Evolutionary conservation across 1,284 basidiomycete species (phyloP), one percentile per base, ranked within the genome.

Genomic region (Moesziomyces sp.): DNA sequence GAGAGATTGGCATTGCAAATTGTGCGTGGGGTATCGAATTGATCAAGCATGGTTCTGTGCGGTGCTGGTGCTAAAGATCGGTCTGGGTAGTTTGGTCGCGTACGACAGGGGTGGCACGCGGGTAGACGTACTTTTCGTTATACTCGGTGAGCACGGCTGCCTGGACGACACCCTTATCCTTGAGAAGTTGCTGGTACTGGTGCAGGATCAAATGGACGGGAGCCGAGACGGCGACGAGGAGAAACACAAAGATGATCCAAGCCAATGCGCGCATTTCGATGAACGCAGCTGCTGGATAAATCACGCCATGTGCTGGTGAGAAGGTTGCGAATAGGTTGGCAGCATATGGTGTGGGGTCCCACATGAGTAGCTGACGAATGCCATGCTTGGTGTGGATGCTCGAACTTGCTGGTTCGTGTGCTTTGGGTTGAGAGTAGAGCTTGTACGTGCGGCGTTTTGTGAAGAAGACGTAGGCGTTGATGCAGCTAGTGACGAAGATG

Each of bases 61-160:
- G 24, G 24, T 26, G 30, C 30, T 34, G 13, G 10, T 3, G 45
- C 26, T 46, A 56, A 30, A 42, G 42, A 9, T 63, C 65, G 42
- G 76, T 77, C 59, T 69, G 64, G 10, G 73, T 74, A 16, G 40
- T 58, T 21, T 76, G 74, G 54, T 78, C 76, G 45, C 76, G 66
- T 1, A 73, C 67, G 3, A 64, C 58, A 2, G 76, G 76, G 14
- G 68, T 76, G 2, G 76, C 76, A 3, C 62, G 48, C 5, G 76
- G 76, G 34, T 74, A 66, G 26, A 78, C 76, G 47, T 76, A 78
- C 52, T 77, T 78, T 34, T 78, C 65, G 24, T 78, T 71, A 50
- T 78, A 78, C 56, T 78, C 76, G 16, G 67, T 64, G 34, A 78
- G 62, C 47, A 78, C 74, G 5, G 75, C 76, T 1, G 74, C 76